These are phyloP conservation scores for Kluyveromyces nonfermentans DNA, from an alignment of 805 yeast genomes.

Conservation along the genomic window DNA sequence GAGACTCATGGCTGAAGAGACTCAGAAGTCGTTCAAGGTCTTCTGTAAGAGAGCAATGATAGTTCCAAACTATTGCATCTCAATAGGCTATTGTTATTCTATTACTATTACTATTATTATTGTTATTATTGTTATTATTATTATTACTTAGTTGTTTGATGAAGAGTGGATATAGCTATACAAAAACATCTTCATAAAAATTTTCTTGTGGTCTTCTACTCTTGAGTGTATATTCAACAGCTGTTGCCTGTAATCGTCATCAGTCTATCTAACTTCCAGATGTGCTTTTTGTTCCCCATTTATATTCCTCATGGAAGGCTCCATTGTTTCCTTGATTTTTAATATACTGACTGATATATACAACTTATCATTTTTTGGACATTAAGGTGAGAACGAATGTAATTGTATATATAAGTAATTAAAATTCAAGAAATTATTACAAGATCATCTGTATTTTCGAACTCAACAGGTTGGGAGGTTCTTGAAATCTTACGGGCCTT, in stretches of 20 bases:
- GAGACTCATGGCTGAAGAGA: slow-evolving; percentile 39
- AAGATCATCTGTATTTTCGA: slow-evolving; percentile 9
- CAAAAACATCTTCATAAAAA: no score
- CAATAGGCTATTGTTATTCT: neutral
- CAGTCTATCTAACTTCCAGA: no score
- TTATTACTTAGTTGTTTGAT: neutral
- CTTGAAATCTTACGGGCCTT: neutral
- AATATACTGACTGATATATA: no score
- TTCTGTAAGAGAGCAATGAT: slow-evolving; percentile 5
- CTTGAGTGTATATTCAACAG: no score
- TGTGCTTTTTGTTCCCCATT: no score
- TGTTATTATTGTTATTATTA: neutral
- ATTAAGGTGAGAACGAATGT: neutral
- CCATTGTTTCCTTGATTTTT: no score
- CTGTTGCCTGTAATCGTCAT: no score
- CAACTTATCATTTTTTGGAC: neutral
- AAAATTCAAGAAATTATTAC: slow-evolving; percentile 9
- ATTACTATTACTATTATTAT: neutral
- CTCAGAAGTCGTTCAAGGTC: slow-evolving; percentile 33
- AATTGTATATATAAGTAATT: neutral
- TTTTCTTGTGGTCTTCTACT: no score
- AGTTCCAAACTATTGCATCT: neutral
- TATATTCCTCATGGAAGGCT: no score
- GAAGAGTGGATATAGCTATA: no score
- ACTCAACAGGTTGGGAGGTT: slow-evolving; percentile 6